Evolutionary conservation across 768 basidiomycete genomes (phyloP), one percentile per base, ranked within the genome.

Genomic region (Mrakia frigida): DNA sequence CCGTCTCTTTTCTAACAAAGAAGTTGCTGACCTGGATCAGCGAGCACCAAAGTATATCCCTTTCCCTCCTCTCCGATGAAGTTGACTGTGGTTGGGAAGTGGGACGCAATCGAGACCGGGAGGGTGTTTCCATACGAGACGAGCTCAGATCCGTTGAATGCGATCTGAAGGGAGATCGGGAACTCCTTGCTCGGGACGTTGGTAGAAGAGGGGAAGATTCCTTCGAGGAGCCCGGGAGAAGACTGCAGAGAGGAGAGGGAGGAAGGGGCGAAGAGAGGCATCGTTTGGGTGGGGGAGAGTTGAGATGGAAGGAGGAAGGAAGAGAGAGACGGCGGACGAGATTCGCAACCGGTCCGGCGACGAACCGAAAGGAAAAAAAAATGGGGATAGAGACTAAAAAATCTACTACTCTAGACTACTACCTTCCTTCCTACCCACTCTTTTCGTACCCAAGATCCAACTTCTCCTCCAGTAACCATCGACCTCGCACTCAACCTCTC

Each of bases 371-470:
- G 28, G 61, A 5, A 33, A 18, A 63, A 37, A 35, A 63, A 31
- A 0, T 56, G 52, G 18, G 13, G 63, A 65, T 65, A 65, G 14
- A 65, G 37, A 31, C 33, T 0, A 25, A 33, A 37, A 14, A 1
- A 33, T 33, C 7, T 65, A 65, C 63, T n/a, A 28, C 63, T 50
- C 37, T 68, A 68, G 1, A 18, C 37, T n/a, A 35, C 65, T 18
- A 68, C 39, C 13, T 39, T 37, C 37, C 35, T 68, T 9, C 37
- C 65, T 7, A 68, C 65, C 65, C 82, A 84, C 73, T 85, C 81
- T 43, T 75, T 83, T 60, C 89, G 84, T n/a, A 85, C 87, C 89
- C 89, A 91, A 78, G 90, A 88, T 7, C 87, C 87, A 1, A 86
- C 80, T 33, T 74, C 76, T 69, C 82, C 83, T 5, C 80, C 82